Evolutionary conservation across 208 protist genomes (phyloP), one percentile per base, ranked within the genome.

Genomic region (Angomonas ambiguus): DNA sequence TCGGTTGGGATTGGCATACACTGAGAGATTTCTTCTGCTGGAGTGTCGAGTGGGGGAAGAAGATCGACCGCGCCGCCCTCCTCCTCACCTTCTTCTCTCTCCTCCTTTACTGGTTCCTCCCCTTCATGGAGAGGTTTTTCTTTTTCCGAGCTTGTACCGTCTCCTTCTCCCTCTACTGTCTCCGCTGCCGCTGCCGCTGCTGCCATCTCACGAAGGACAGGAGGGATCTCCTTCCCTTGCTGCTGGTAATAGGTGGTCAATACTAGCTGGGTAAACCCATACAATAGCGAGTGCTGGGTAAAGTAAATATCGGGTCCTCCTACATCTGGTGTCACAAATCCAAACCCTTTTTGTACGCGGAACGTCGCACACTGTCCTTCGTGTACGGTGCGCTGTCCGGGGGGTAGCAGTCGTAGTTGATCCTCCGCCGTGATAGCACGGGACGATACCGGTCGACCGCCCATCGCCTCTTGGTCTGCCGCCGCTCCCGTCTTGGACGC

Each of bases 231-330:
- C 62, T 71, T 11, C 25, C 62, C 56, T 33, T 73, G 38, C 34
- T 42, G 27, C 64, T 69, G 18, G 51, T 79, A 83, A 65, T 75
- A 93, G 30, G 59, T 51, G 3, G 69, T 68, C 62, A 93, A 58
- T 16, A 80, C 87, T 34, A 85, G 74, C 18, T 67, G 67, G 1
- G 84, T 94, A 61, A 94, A 94, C 28, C 72, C 71, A 66, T 76
- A 76, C 33, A 71, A 35, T 4, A 94, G 67, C 64, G 69, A 75
- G 60, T 88, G 75, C 11, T 69, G 68, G 11, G 79, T 82, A 57
- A 94, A 94, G 79, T 91, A 94, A 4, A 94, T 76, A 65, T 94
- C 88, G 0, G 88, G 88, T 2, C 85, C 85, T 10, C 88, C 88
- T 1, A 87, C 10, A 38, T 86, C 79, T 1, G 88, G 85, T 18